A percentile compares a stretch with the other conserved stretches of the same genome.
phyloP scores from a whole-genome alignment of 352 stramenopile genomes.

The Pythium aphanidermatum region DNA sequence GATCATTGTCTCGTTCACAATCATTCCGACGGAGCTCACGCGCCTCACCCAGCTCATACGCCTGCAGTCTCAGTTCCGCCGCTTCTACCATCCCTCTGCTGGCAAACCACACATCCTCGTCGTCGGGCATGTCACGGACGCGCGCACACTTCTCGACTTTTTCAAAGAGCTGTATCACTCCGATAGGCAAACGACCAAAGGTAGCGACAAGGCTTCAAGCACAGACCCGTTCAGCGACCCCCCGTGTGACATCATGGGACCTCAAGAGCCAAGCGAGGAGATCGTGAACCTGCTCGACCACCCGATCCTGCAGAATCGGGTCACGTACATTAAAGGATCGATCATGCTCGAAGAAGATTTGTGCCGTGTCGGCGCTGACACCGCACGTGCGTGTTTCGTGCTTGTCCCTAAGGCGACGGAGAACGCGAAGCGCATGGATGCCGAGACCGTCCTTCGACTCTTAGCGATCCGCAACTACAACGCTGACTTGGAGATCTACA shows the following conservation, averaged over 20 bases:
- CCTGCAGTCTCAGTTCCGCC: conserved; percentile 62
- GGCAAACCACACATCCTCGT: conserved; percentile 53
- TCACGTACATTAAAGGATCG: conserved; percentile 61
- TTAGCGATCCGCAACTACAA: conserved; percentile 64
- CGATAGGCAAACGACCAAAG: conserved; percentile 26
- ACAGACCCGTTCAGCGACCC: conserved; percentile 32
- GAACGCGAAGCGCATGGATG: conserved; percentile 35
- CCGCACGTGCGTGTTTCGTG: conserved; percentile 48
- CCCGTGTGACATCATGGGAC: conserved; percentile 49
- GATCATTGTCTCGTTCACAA: conserved; percentile 51
- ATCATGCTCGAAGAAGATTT: conserved; percentile 64
- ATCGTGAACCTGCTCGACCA: conserved; percentile 52
- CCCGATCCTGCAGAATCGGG: conserved; percentile 47
- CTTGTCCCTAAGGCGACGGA: conserved; percentile 39
- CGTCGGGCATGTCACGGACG: conserved; percentile 45
- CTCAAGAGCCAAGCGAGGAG: conserved; percentile 41
- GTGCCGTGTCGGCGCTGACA: conserved; percentile 46
- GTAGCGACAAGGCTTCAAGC: background rate
- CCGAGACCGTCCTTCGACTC: conserved; percentile 48
- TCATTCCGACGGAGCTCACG: conserved; percentile 49
- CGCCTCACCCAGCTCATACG: conserved; percentile 46
- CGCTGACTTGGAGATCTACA: conserved; percentile 47
- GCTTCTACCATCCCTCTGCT: conserved; percentile 40
- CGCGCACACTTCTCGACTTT: conserved; percentile 45
- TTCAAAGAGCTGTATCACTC: conserved; percentile 63